Evolutionary conservation across 805 yeast genomes (phyloP), one percentile per base, ranked within the genome.

Genomic region (Nakazawaea siamensis): DNA sequence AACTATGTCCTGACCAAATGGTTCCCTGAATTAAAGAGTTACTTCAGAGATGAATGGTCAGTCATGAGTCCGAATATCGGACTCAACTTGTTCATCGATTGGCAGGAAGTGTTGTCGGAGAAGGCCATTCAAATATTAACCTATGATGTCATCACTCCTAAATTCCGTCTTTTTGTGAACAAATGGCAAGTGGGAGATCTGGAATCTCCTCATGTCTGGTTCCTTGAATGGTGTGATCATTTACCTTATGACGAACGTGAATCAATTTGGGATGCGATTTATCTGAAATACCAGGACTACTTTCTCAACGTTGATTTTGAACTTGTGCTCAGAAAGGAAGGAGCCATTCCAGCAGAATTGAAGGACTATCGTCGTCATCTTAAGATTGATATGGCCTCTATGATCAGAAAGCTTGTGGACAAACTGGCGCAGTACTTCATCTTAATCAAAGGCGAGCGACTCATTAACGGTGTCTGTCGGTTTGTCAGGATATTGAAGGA

Each of bases 321-420:
- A 3, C 16, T 35, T n/a, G 15, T 25, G 9, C 25, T 37, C 21
- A 37, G 10, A 18, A 27, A 31, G 20, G 27, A 31, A 14, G 27
- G 26, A 6, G 5, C 27, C 9, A 29, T 35, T 10, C 33, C 38
- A 3, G 47, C 41, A 17, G 39, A 36, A 37, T 38, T 64, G 16
- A 37, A 40, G 5, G 40, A 55, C 5, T 60, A 65, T 51, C 45
- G 82, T 78, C n/a, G n/a, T n/a, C n/a, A n/a, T n/a, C n/a, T n/a
- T n/a, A n/a, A n/a, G n/a, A n/a, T n/a, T n/a, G n/a, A n/a, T n/a
- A n/a, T n/a, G n/a, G n/a, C n/a, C 10, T 20, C 23, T 20, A 10
- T 20, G 23, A 20, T 20, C 23, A 7, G 10, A 20, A 20, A 20
- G 10, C 23, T 20, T 20, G 23, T 20, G 10, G 10, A 20, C 10